Evolutionary conservation across 164 flowering plant species (phyloP), one percentile per base, ranked within the genome.

Genomic region (Vitis riparia): DNA sequence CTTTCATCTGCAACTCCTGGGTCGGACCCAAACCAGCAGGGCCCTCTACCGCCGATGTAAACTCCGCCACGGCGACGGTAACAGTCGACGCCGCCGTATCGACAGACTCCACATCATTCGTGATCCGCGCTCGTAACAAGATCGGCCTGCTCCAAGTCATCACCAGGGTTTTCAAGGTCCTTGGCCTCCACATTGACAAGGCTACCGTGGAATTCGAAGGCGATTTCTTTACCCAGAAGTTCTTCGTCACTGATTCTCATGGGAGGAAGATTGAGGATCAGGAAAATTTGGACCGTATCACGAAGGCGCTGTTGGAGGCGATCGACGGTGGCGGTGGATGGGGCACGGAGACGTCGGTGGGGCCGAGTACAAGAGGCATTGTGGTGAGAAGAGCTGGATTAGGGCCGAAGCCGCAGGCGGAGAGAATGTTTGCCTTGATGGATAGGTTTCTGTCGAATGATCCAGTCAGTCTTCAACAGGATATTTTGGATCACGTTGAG

Each of bases 401-500:
- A 32, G 68, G 71, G 27, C n/a, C 32, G 65, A 75, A 66, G 44
- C 79, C 74, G 14, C 78, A 78, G 70, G 87, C 84, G 19, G 91
- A 85, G 78, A 76, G 80, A 75, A 73, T 87, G 83, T 83, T 87
- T 59, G 71, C 68, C 14, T 71, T 87, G 73, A 85, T 87, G 91
- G 88, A 85, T 76, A 81, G 76, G 29, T 85, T 80, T 68, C 59
- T 80, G 74, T 80, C 69, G 77, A 85, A 82, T 67, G 88, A 85
- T 76, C 78, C 88, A 9, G 47, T 78, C 14, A 83, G 84, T 73
- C 71, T 86, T 53, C 88, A 87, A 73, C 80, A 80, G 81, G 85
- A 82, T 65, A 83, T 87, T 67, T 67, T 87, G 51, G 68, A 83
- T 75, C 91, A 87, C 51, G 88, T 87, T 19, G 88, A 85, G 75